Conservation (phyloP, 2,329 filamentous ascomycete genomes). For the Shiraia bambusicola region DNA sequence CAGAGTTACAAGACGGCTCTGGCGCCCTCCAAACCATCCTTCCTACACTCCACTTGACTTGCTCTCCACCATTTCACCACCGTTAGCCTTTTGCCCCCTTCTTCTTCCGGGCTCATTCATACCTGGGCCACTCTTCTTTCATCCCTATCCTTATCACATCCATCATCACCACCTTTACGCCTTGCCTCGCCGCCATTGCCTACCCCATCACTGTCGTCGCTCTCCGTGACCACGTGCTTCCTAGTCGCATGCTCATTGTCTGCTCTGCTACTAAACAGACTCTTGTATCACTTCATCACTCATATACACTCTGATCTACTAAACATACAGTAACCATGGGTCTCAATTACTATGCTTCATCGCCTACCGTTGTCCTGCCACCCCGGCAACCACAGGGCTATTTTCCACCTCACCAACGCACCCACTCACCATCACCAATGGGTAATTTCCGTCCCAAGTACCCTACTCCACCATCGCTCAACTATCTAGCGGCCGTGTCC, state of each 20-base stretch:
- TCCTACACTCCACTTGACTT: constrained; percentile 39
- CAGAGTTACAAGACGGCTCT: constrained; percentile 41
- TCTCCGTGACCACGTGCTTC: constrained; percentile 20
- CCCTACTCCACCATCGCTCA: constrained; percentile 47
- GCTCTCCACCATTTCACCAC: constrained; percentile 25
- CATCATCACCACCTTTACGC: constrained; percentile 12
- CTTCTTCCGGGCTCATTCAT: constrained; percentile 10
- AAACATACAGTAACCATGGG: constrained; percentile 47
- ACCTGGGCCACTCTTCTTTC: constrained; percentile 18
- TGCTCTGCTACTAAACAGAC: constrained; percentile 31
- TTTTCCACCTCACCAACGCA: constrained; percentile 38
- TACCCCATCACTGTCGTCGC: constrained; percentile 30
- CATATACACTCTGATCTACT: constrained; percentile 37
- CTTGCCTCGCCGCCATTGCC: constrained; percentile 19
- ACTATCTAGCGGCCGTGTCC: constrained; percentile 45
- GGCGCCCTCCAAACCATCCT: constrained; percentile 36
- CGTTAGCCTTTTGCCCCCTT: constrained; percentile 17
- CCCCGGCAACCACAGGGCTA: constrained; percentile 43
- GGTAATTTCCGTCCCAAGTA: constrained; percentile 43
- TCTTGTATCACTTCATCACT: constrained; percentile 35
- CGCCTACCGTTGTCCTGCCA: constrained; percentile 51
- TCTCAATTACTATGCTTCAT: constrained; percentile 51
- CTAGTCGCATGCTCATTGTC: constrained; percentile 30
- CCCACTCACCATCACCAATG: constrained; percentile 35
- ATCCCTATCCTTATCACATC: constrained; percentile 16